Evolutionary conservation across 768 basidiomycete genomes (phyloP).

Genomic region (Collybiopsis luxurians): DNA sequence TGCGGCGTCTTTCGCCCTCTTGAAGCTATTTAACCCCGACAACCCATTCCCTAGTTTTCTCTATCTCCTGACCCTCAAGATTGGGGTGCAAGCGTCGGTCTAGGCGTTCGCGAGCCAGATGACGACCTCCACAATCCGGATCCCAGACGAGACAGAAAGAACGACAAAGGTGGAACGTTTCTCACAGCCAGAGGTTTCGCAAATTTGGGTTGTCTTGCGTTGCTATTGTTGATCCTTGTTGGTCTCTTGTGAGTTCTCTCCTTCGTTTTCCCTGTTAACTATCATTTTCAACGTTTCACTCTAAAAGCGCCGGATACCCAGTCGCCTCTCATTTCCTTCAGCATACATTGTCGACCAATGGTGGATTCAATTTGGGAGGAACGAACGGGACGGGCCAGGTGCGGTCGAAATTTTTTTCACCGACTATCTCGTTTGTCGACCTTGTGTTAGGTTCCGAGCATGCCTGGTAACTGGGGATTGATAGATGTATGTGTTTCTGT

Average conservation of each 20-base stretch:
- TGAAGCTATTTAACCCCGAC: background rate
- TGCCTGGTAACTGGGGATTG: slow-evolving; percentile 42
- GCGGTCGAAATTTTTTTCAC: slow-evolving; percentile 45
- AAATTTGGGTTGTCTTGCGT: slow-evolving; percentile 64
- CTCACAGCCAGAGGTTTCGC: slow-evolving; percentile 60
- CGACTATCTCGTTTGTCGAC: slow-evolving; percentile 20
- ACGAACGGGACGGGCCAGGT: slow-evolving; percentile 9
- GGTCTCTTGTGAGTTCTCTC: slow-evolving; percentile 51
- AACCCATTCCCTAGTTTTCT: slow-evolving; percentile 4
- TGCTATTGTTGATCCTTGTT: slow-evolving; percentile 48
- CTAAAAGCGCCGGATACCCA: slow-evolving; percentile 30
- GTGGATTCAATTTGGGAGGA: slow-evolving; percentile 57
- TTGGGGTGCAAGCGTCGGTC: slow-evolving; percentile 6
- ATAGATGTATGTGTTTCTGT: slow-evolving; percentile 45
- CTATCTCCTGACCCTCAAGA: slow-evolving; percentile 6
- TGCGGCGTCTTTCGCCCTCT: background rate
- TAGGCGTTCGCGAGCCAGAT: slow-evolving; percentile 41
- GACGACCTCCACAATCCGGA: slow-evolving; percentile 67
- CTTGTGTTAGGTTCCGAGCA: slow-evolving; percentile 47
- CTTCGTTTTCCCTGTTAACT: background rate
- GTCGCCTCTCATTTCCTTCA: slow-evolving; percentile 20
- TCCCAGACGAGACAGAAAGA: slow-evolving; percentile 48
- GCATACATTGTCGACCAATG: slow-evolving; percentile 17
- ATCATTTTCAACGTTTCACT: background rate
- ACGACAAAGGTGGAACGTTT: slow-evolving; percentile 56